Evolutionary conservation across 2,329 filamentous ascomycete genomes (phyloP).

Genomic region (Phyllosticta paracitricarpa): DNA sequence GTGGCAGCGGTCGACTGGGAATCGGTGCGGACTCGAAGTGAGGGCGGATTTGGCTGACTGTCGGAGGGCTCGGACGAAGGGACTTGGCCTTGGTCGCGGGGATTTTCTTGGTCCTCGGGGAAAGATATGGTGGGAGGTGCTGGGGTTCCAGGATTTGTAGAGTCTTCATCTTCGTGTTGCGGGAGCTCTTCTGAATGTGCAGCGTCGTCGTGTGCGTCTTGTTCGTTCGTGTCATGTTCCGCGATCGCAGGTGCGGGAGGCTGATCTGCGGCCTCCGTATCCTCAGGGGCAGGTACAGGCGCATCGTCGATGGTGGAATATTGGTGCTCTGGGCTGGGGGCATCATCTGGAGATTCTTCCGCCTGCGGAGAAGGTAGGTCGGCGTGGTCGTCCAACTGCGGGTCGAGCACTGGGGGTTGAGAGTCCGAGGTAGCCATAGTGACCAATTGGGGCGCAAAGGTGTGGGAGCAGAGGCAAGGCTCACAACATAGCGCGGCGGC

Average conservation of each 20-base stretch:
- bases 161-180: neutral
- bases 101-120: neutral
- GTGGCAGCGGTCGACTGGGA: constrained; percentile 50
- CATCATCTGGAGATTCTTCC: neutral
- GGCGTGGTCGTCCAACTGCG: constrained; percentile 5
- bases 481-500: constrained; percentile 6
- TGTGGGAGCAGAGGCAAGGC: neutral
- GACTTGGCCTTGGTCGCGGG: neutral
- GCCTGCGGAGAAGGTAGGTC: neutral
- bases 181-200: constrained; percentile 7
- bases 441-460: constrained; percentile 13
- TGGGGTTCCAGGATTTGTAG: neutral
- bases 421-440: constrained; percentile 26
- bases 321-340: neutral
- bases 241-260: neutral
- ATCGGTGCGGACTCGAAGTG: constrained; percentile 39
- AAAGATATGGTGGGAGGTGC: constrained; percentile 5
- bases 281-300: constrained; percentile 12
- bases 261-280: constrained; percentile 3
- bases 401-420: neutral
- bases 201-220: constrained; percentile 12
- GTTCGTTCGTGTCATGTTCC: neutral
- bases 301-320: constrained; percentile 12
- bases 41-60: neutral
- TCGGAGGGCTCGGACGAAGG: constrained; percentile 5